These are phyloP conservation scores for Phoma sp. DNA, from an alignment of 2,329 filamentous ascomycete genomes.

Conservation along the genomic window DNA sequence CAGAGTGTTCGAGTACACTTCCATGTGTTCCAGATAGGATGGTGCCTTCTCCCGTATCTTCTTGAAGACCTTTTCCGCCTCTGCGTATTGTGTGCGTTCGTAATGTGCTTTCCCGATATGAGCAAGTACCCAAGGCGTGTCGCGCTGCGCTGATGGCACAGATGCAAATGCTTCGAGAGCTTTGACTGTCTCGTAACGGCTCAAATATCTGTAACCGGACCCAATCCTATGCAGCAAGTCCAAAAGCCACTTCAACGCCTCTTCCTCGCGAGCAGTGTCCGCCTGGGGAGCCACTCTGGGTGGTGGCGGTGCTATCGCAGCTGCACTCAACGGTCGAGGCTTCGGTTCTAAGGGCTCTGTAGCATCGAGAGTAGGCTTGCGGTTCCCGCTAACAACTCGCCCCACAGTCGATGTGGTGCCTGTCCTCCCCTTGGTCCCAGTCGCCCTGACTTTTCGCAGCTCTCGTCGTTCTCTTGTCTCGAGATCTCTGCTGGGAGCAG, in stretches of 20 bases:
- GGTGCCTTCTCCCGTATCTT: slow-evolving; percentile 80
- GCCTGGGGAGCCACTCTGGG: slow-evolving; percentile 51
- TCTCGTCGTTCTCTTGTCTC: slow-evolving; percentile 71
- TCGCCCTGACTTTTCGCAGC: slow-evolving; percentile 82
- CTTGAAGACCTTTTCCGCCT: slow-evolving; percentile 86
- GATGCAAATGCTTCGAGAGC: slow-evolving; percentile 75
- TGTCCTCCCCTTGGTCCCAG: slow-evolving; percentile 67
- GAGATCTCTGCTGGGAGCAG: slow-evolving; percentile 57
- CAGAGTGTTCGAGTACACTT: slow-evolving; percentile 97
- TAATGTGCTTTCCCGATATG: slow-evolving; percentile 91
- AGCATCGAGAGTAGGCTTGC: slow-evolving; percentile 71
- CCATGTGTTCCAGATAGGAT: slow-evolving; percentile 89
- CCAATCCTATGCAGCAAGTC: slow-evolving; percentile 84
- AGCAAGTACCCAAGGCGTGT: slow-evolving; percentile 91
- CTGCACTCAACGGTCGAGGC: slow-evolving; percentile 45
- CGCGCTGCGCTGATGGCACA: slow-evolving; percentile 75
- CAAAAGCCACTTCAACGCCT: slow-evolving; percentile 76
- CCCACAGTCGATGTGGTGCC: slow-evolving; percentile 75
- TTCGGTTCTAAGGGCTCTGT: slow-evolving; percentile 74
- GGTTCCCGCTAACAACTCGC: slow-evolving; percentile 86
- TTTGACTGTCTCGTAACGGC: slow-evolving; percentile 78
- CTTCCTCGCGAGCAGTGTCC: slow-evolving; percentile 71
- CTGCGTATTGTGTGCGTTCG: slow-evolving; percentile 83
- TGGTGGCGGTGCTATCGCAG: slow-evolving; percentile 31
- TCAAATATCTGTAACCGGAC: slow-evolving; percentile 76